A percentile compares a stretch with the other conserved stretches of the same genome.
These are phyloP conservation scores for Pyrenula aspistea DNA, from an alignment of 495 filamentous ascomycete genomes.

Conservation along the genomic window DNA sequence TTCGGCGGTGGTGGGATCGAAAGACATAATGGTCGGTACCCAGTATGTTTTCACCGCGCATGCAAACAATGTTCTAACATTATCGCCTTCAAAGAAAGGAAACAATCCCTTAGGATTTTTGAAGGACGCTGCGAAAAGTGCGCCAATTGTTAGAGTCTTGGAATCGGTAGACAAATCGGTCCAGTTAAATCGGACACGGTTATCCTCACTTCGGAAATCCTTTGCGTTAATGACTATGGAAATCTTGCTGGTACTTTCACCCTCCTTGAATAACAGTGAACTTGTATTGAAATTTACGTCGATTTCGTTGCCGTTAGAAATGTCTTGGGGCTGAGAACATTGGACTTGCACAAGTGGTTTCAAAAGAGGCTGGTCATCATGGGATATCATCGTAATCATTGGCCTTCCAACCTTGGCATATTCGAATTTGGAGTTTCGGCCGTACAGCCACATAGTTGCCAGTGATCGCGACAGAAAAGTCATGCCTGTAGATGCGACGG, in stretches of 20 bases:
- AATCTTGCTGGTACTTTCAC: neutral
- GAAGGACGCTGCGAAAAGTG: neutral
- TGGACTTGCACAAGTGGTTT: neutral
- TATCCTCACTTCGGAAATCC: neutral
- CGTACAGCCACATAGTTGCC: neutral
- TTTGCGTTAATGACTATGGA: neutral
- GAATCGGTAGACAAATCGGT: neutral
- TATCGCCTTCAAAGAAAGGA: neutral
- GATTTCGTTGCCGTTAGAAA: neutral
- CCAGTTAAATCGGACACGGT: neutral
- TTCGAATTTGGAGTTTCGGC: neutral
- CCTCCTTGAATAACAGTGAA: neutral
- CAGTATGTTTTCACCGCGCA: neutral
- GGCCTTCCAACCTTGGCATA: neutral
- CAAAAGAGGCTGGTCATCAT: neutral
- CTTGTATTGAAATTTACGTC: neutral
- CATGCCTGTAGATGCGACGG: neutral
- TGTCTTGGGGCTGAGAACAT: neutral
- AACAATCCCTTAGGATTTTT: neutral
- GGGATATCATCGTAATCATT: neutral
- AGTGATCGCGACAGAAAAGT: neutral
- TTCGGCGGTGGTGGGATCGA: neutral
- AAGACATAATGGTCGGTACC: neutral
- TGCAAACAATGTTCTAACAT: neutral
- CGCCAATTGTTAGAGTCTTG: neutral